phyloP scores from a whole-genome alignment of 306 rosid genomes.

The Sophora flavescens region DNA sequence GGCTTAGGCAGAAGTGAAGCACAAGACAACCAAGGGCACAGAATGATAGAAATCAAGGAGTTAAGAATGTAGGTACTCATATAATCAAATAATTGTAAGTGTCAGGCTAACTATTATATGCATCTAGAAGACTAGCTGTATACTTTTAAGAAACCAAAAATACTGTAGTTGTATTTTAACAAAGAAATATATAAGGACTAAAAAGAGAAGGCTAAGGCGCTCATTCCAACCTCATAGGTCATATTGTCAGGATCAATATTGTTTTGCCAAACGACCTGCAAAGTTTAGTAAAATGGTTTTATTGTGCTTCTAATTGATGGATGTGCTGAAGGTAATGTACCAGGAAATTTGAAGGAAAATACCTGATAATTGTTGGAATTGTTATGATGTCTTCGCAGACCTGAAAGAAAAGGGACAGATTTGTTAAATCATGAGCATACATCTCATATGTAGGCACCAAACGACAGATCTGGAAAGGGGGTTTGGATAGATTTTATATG shows the following conservation, averaged over 20 bases:
- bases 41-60: conserved; percentile 3
- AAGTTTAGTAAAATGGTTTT: conserved; percentile 37
- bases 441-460: conserved; percentile 10
- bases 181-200: conserved; percentile 32
- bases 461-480: conserved; percentile 10
- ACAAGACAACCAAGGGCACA: conserved; percentile 17
- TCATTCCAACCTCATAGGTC: conserved; percentile 87
- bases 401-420: conserved; percentile 58
- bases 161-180: conserved; percentile 25
- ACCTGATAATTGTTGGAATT: conserved; percentile 88
- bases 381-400: conserved; percentile 78
- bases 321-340: conserved; percentile 32
- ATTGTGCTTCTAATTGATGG: conserved; percentile 34
- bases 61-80: neutral
- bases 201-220: conserved; percentile 27
- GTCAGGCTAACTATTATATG: neutral
- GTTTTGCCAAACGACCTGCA: conserved; percentile 96
- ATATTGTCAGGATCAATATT: conserved; percentile 86
- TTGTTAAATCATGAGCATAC: conserved; percentile 22
- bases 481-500: neutral
- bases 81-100: conserved; percentile 33
- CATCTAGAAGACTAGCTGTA: conserved; percentile 23
- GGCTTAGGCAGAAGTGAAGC: neutral
- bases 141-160: conserved; percentile 14
- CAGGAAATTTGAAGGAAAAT: conserved; percentile 46